These are phyloP conservation scores for Fomitopsis pulvina DNA, from an alignment of 768 basidiomycete species.

Conservation along the genomic window DNA sequence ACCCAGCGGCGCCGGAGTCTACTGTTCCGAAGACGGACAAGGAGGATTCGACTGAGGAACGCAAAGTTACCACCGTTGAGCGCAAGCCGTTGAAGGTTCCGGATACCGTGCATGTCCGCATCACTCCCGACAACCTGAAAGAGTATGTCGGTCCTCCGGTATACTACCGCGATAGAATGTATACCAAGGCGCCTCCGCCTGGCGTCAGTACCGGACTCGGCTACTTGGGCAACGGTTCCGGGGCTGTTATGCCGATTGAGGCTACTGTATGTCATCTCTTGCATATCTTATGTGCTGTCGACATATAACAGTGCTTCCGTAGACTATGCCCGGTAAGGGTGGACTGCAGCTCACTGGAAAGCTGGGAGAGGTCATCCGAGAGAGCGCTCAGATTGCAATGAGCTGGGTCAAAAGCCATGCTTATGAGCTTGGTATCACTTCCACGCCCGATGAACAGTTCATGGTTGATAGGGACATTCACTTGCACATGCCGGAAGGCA, in stretches of 20 bases:
- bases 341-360: slow-evolving; percentile 91
- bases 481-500: slow-evolving; percentile 95
- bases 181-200: slow-evolving; percentile 69
- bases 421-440: slow-evolving; percentile 80
- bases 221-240: slow-evolving; percentile 93
- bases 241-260: slow-evolving; percentile 96
- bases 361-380: slow-evolving; percentile 95
- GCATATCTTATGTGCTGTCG: neutral
- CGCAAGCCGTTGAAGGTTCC: slow-evolving; percentile 82
- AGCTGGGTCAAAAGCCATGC: slow-evolving; percentile 93
- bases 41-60: slow-evolving; percentile 27
- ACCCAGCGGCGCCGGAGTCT: slow-evolving; percentile 25
- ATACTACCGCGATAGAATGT: slow-evolving; percentile 94
- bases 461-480: slow-evolving; percentile 86
- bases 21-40: slow-evolving; percentile 17
- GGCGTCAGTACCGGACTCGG: slow-evolving; percentile 95
- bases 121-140: slow-evolving; percentile 84
- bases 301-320: neutral
- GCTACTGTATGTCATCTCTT: slow-evolving; percentile 59
- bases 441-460: slow-evolving; percentile 63
- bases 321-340: slow-evolving; percentile 98
- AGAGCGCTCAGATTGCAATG: slow-evolving; percentile 91
- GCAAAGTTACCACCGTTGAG: slow-evolving; percentile 68
- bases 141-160: slow-evolving; percentile 96
- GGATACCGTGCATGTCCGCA: slow-evolving; percentile 65